Evolutionary conservation across 2,329 filamentous ascomycete species (phyloP).

Genomic region (Paramyrothecium sp.): DNA sequence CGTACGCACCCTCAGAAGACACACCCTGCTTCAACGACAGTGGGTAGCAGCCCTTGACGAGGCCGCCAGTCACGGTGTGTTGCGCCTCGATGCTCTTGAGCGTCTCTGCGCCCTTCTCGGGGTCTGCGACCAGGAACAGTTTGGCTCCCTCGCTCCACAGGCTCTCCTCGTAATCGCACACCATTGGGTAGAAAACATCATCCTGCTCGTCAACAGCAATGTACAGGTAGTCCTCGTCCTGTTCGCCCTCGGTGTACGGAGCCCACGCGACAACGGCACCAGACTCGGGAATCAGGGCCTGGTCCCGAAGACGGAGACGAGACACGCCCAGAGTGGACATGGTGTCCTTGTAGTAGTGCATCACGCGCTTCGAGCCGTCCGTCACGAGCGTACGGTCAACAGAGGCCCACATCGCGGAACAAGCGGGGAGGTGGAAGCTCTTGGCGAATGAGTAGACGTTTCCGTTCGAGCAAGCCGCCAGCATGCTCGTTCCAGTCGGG

Average conservation of each 20-base stretch:
- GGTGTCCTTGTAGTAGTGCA: conserved; percentile 32
- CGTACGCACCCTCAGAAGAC: neutral
- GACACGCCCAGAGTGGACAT: conserved; percentile 28
- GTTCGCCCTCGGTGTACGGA: conserved; percentile 5
- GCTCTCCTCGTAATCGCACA: conserved; percentile 24
- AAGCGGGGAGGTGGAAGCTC: conserved; percentile 12
- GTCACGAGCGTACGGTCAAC: conserved; percentile 14
- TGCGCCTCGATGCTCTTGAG: neutral
- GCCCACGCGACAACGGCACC: conserved; percentile 15
- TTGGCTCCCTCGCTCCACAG: conserved; percentile 11
- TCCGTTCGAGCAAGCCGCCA: conserved; percentile 30
- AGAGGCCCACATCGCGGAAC: conserved; percentile 20
- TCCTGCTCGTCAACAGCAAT: conserved; percentile 15
- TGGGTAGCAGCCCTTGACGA: neutral
- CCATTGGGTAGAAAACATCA: conserved; percentile 22
- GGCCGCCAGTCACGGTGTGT: conserved; percentile 1
- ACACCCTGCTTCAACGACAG: neutral
- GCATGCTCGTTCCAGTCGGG: conserved; percentile 12
- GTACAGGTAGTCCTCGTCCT: conserved; percentile 13
- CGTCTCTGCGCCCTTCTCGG: neutral
- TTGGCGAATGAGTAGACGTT: conserved; percentile 26
- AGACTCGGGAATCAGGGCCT: conserved; percentile 10
- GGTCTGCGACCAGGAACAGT: conserved; percentile 20
- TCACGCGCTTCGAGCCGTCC: conserved; percentile 19
- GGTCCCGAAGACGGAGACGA: conserved; percentile 21